phyloP scores from a whole-genome alignment of 108 stramenopile species.

The Chaetoceros muelleri region DNA sequence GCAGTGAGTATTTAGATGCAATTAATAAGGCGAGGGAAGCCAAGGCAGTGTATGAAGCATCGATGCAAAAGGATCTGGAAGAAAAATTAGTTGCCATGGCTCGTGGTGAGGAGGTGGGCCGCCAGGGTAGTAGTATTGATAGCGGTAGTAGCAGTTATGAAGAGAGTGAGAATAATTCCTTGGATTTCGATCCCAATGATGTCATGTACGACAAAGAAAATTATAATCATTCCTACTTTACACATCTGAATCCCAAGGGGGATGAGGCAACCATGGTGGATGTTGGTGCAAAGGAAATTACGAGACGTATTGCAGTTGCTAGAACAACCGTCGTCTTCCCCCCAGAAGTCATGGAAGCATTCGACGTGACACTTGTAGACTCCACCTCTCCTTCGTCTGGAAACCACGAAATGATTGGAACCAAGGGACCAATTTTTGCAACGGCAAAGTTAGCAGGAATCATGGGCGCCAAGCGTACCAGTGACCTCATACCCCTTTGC shows the following conservation, averaged over 20 bases:
- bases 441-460: slow-evolving; percentile 80
- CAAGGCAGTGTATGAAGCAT: slow-evolving; percentile 12
- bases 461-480: slow-evolving; percentile 78
- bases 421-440: slow-evolving; percentile 77
- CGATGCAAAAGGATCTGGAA: slow-evolving; percentile 9
- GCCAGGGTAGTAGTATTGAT: too few species aligned
- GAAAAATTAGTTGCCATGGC: slow-evolving; percentile 2
- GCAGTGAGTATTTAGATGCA: slow-evolving; percentile 1
- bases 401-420: slow-evolving; percentile 49
- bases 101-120: neutral
- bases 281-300: slow-evolving; percentile 53
- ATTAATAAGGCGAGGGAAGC: slow-evolving; percentile 10
- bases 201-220: neutral
- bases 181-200: neutral
- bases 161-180: neutral
- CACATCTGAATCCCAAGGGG: slow-evolving; percentile 46
- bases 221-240: slow-evolving; percentile 18
- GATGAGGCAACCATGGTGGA: slow-evolving; percentile 61
- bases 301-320: slow-evolving; percentile 49
- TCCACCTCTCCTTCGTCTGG: neutral
- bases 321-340: slow-evolving; percentile 57
- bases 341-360: slow-evolving; percentile 43
- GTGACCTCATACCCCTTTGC: slow-evolving; percentile 76
- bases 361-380: slow-evolving; percentile 10
- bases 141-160: neutral